These are phyloP conservation scores for Aspergillus bombycis DNA, from an alignment of 2,329 filamentous ascomycete genomes.

Conservation along the genomic window DNA sequence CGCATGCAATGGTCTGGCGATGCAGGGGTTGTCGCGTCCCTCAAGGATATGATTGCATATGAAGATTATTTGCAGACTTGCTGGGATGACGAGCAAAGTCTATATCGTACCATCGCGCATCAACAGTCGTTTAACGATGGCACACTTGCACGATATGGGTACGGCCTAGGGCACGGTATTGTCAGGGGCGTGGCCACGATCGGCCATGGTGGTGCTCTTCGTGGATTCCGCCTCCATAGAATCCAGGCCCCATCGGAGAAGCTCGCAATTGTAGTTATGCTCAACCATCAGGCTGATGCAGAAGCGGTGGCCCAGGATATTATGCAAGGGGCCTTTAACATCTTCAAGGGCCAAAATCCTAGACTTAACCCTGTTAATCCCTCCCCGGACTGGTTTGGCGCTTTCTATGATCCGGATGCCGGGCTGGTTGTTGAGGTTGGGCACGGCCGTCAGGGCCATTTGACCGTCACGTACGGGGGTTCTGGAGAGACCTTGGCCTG, in stretches of 20 bases:
- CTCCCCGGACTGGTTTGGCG: conserved; percentile 35
- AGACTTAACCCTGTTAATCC: conserved; percentile 13
- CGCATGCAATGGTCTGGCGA: conserved; percentile 52
- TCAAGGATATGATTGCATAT: conserved; percentile 52
- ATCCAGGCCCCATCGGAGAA: conserved; percentile 38
- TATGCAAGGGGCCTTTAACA: conserved; percentile 34
- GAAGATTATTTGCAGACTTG: conserved; percentile 45
- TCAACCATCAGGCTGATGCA: conserved; percentile 44
- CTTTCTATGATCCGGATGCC: conserved; percentile 44
- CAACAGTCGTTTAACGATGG: conserved; percentile 39
- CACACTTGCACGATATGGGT: conserved; percentile 39
- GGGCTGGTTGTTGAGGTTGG: conserved; percentile 35
- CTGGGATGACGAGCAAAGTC: conserved; percentile 34
- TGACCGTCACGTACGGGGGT: conserved; percentile 32
- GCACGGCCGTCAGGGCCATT: conserved; percentile 28
- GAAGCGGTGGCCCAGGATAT: conserved; percentile 32
- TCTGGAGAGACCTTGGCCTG: conserved; percentile 19
- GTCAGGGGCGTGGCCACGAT: conserved; percentile 32
- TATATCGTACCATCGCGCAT: conserved; percentile 37
- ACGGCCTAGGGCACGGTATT: conserved; percentile 37
- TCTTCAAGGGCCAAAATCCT: conserved; percentile 16
- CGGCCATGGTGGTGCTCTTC: conserved; percentile 48
- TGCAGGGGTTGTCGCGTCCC: conserved; percentile 48
- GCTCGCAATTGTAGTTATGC: conserved; percentile 45
- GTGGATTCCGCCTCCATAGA: conserved; percentile 45